Base-by-base conservation (phyloP, 352 stramenopile genomes). In the Aphanomyces euteiches region DNA sequence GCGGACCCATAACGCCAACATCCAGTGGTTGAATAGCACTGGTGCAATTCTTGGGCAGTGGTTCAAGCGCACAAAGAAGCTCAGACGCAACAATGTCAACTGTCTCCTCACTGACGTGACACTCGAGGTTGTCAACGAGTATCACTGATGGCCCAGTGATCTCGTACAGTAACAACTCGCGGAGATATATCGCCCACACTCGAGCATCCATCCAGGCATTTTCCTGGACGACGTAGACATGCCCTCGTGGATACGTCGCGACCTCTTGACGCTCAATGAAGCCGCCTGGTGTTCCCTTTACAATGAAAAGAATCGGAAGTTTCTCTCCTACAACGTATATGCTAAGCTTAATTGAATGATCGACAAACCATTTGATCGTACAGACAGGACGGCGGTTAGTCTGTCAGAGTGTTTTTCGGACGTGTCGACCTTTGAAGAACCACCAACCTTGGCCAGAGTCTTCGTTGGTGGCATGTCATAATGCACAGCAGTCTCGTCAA, bases 401-500 rank as follows among this genome's bases (percentile, higher is more conserved):
- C 50, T 13, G 50, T 58, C 50, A 5, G 50, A 58, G 21, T 58
- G 50, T 34, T 58, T 58, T n/a, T 58, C 50, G 7, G 6, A 58
- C 7, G 6, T 36, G 50, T 58, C 43, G 43, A 15, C 43, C 43
- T 15, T 48, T 8, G 54, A n/a, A 37, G 39, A 21, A n/a, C 43
- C 75, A 12, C 75, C 68, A 5, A 50, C 28, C 19, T 58, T 4
- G 0, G 63, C 59, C 67, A 67, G 77, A 63, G 15, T 71, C 4
- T 58, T 40, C 1, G 15, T 2, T 1, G 57, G 73, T 17, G 75
- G 72, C 10, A 21, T 69, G 61, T 77, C 70, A 19, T 41, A 65
- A 8, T 69, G 76, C 3, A 76, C 19, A 1, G 19, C 37, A 0
- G 75, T 75, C 60, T 79, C 75, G 39, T 77, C 72, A 1, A 70